Evolutionary conservation across 202 grass and related monocot species (phyloP), one percentile per base, ranked within the genome.

Genomic region (Cymbopogon flexuosus): DNA sequence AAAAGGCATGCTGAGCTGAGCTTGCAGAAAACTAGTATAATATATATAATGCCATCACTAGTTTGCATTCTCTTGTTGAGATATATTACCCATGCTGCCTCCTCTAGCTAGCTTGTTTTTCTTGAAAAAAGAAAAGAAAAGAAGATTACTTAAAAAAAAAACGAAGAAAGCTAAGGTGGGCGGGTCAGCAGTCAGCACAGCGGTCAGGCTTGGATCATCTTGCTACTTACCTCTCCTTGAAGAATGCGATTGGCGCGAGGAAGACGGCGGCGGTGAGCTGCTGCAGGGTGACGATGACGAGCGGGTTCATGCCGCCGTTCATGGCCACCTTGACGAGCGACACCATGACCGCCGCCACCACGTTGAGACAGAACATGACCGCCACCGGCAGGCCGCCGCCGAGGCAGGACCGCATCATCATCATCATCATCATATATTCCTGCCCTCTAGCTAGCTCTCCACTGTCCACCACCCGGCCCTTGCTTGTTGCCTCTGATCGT

Each of bases 281-380:
- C 73, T 93, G 90, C 36, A 97, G 88, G 0, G 90, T 93, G 79
- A 97, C 75, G 12, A 97, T 75, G 10, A 97, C 91, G 2, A 94
- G 83, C 30, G 80, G 88, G 86, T 92, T 56, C 47, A 97, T 84
- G 45, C 94, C 94, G 35, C 78, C 79, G 71, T 88, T 64, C 74
- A 94, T 94, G 79, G 84, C 89, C 23, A 90, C 81, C 86, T 97
- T 97, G 10, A 94, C 87, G 8, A 97, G 77, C 21, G 65, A 79
- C 59, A 92, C 93, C 92, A 97, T 80, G 7, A 86, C 92, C 18
- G 94, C 92, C 30, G 91, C 91, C 30, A 79, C 34, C 31, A 86
- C 45, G 76, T 89, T 84, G 16, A 94, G 91, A 2, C 77, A 83
- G 15, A 97, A 22, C 94, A 97, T 94, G 10, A 70, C 81, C 0